Evolutionary conservation across 352 stramenopile genomes (phyloP).

Genomic region (Plasmopara muralis): DNA sequence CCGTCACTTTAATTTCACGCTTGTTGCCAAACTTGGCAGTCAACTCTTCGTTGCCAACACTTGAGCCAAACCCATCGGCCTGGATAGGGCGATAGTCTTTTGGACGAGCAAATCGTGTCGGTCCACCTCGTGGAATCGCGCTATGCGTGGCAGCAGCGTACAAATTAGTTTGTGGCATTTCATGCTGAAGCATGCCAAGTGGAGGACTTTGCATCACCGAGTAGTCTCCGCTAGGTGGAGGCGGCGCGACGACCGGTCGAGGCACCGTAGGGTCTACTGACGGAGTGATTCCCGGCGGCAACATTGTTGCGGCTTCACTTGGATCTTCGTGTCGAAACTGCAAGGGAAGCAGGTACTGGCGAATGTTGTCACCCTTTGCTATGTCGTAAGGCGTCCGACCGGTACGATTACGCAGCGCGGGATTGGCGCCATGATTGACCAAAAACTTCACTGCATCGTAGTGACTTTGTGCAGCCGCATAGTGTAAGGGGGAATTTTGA

Average conservation of each 20-base stretch:
- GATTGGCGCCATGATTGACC: constrained; percentile 63
- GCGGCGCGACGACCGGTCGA: constrained; percentile 55
- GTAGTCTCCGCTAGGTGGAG: constrained; percentile 55
- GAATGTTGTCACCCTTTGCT: constrained; percentile 77
- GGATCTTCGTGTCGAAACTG: constrained; percentile 86
- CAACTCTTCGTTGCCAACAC: constrained; percentile 82
- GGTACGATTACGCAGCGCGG: constrained; percentile 70
- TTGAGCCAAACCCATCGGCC: constrained; percentile 84
- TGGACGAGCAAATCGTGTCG: constrained; percentile 45
- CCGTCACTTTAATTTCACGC: constrained; percentile 69
- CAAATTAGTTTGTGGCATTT: constrained; percentile 46
- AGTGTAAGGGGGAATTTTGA: constrained; percentile 79
- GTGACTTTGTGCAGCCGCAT: constrained; percentile 70
- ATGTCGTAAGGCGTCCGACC: constrained; percentile 78
- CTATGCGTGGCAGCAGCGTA: constrained; percentile 77
- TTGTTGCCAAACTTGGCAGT: constrained; percentile 88
- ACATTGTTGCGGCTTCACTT: constrained; percentile 39
- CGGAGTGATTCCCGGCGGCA: constrained; percentile 72
- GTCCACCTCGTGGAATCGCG: constrained; percentile 58
- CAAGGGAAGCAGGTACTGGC: constrained; percentile 79
- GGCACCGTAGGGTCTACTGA: constrained; percentile 60
- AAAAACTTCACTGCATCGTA: constrained; percentile 71
- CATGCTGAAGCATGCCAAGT: constrained; percentile 24
- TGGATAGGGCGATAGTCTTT: constrained; percentile 81
- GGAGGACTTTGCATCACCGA: constrained; percentile 17